Evolutionary conservation across 2,329 filamentous ascomycete genomes (phyloP).

Genomic region (Calonectria hawksworthii): DNA sequence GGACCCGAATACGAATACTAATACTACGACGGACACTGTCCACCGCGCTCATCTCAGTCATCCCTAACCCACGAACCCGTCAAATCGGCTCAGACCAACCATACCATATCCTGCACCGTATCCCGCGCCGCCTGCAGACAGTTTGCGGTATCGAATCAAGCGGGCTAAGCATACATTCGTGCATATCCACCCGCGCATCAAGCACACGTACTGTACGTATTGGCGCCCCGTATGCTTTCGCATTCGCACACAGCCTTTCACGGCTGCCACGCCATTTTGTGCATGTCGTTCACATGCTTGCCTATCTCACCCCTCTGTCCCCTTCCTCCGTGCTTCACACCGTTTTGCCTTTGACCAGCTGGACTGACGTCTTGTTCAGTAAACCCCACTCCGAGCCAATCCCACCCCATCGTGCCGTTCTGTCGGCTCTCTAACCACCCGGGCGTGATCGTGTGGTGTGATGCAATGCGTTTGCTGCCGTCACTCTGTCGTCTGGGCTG

Average conservation of each 20-base stretch:
- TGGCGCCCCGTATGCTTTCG: neutral
- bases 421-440: slow-evolving; percentile 30
- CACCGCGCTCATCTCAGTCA: slow-evolving; percentile 7
- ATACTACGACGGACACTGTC: slow-evolving; percentile 5
- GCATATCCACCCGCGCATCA: neutral
- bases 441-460: slow-evolving; percentile 40
- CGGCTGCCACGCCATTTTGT: neutral
- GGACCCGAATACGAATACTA: slow-evolving; percentile 44
- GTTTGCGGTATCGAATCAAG: slow-evolving; percentile 19
- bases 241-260: neutral
- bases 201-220: slow-evolving; percentile 5
- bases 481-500: slow-evolving; percentile 9
- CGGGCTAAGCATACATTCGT: neutral
- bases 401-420: slow-evolving; percentile 2
- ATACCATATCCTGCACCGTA: slow-evolving; percentile 10
- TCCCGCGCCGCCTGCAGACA: slow-evolving; percentile 7
- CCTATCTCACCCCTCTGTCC: neutral
- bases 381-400: slow-evolving; percentile 15
- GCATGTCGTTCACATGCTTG: slow-evolving; percentile 15
- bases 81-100: slow-evolving; percentile 13
- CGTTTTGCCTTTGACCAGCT: slow-evolving; percentile 4
- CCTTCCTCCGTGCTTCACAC: neutral
- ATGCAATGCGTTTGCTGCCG: slow-evolving; percentile 28
- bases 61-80: neutral
- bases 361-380: slow-evolving; percentile 3